Evolutionary conservation across 352 stramenopile species (phyloP).

Genomic region (Aphanomyces cochlioides): DNA sequence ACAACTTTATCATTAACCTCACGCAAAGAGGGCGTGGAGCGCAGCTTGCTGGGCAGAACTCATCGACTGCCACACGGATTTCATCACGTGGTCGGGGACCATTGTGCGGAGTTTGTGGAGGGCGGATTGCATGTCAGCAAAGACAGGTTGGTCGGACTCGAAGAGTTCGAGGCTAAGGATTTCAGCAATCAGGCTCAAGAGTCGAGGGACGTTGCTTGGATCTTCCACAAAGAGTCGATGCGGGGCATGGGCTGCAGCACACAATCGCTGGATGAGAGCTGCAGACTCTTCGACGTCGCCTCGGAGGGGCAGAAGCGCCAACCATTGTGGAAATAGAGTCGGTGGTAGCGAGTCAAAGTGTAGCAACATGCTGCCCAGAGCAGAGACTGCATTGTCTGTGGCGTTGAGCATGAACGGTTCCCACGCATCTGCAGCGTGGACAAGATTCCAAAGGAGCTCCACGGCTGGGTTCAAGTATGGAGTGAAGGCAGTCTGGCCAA

Average conservation of each 20-base stretch:
- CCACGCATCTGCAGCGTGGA: constrained; percentile 50
- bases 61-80: constrained; percentile 53
- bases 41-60: constrained; percentile 49
- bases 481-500: constrained; percentile 52
- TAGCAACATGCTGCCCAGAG: constrained; percentile 29
- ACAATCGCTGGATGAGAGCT: constrained; percentile 61
- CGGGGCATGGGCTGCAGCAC: constrained; percentile 50
- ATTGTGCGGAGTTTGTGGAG: constrained; percentile 47
- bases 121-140: constrained; percentile 41
- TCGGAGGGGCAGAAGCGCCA: constrained; percentile 62
- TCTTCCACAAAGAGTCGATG: constrained; percentile 59
- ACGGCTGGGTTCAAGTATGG: constrained; percentile 49
- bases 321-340: constrained; percentile 64
- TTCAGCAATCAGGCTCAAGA: constrained; percentile 62
- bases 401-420: constrained; percentile 58
- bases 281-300: constrained; percentile 75
- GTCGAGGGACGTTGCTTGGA: constrained; percentile 45
- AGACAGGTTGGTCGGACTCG: constrained; percentile 43
- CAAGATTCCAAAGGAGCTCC: constrained; percentile 55
- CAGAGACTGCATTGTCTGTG: constrained; percentile 74
- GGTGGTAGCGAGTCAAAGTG: constrained; percentile 35
- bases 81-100: constrained; percentile 57
- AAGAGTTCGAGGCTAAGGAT: constrained; percentile 45
- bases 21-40: constrained; percentile 57
- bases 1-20: neutral